phyloP scores from a whole-genome alignment of 2,329 filamentous ascomycete species.

The Sporothrix pallida region DNA sequence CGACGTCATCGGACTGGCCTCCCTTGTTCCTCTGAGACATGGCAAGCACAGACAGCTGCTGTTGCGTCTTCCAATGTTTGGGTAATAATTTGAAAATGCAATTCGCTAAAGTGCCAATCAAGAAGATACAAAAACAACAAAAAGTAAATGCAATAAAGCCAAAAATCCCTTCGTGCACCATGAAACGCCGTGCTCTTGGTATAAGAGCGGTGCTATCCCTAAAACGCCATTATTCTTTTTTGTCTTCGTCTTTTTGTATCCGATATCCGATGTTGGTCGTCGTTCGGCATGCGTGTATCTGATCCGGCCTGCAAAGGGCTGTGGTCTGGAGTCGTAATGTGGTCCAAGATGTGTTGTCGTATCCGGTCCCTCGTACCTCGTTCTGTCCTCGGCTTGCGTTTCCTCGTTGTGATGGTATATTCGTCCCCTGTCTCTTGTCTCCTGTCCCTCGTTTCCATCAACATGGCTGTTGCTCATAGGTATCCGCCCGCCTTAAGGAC shows the following conservation, averaged over 20 bases:
- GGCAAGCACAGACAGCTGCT: neutral
- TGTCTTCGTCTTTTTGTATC: neutral
- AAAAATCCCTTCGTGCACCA: conserved; percentile 3
- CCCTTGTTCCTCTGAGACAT: neutral
- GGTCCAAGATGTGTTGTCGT: neutral
- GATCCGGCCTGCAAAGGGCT: neutral
- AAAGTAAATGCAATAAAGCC: neutral
- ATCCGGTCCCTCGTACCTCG: neutral
- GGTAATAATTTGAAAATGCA: neutral
- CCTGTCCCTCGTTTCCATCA: neutral
- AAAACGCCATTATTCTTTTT: conserved; percentile 23
- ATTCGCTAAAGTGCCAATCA: conserved; percentile 13
- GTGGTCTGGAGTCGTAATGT: neutral
- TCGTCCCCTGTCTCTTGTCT: neutral
- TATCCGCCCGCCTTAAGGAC: conserved; percentile 51
- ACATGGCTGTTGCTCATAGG: conserved; percentile 43
- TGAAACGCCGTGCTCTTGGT: conserved; percentile 25
- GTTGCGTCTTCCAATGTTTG: neutral
- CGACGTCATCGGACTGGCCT: neutral
- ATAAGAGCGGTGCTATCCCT: conserved; percentile 7
- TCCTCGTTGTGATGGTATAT: no score
- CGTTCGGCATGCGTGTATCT: neutral
- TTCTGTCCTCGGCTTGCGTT: neutral
- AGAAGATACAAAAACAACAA: neutral
- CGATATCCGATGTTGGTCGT: no score